Evolutionary conservation across 2,329 filamentous ascomycete genomes (phyloP), one percentile per base, ranked within the genome.

Genomic region (Leptoxyphium fumago): DNA sequence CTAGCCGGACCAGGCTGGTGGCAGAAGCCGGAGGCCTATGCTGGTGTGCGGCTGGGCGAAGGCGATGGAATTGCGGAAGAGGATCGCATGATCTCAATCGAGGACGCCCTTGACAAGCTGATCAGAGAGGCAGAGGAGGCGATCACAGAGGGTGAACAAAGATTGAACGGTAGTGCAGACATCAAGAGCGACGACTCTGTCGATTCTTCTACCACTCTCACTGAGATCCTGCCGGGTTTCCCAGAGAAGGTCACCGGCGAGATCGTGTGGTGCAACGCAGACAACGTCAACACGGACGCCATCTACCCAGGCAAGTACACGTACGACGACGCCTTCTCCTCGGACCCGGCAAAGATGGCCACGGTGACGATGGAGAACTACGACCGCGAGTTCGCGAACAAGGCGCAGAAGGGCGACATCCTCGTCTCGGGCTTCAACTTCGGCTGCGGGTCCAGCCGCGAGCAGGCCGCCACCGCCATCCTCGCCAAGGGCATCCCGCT

Each of bases 351-450:
- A 48, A 77, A 77, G 45, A 95, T 96, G 89, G 85, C 86, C 0
- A 70, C 83, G 51, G 87, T 88, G 0, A 88, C 83, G 63, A 95
- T 96, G 87, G 75, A 82, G 60, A 96, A 96, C 71, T 96, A 94
- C 65, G 89, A 96, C 59, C 65, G 73, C 0, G 60, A 69, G 0
- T 95, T 95, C 60, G 62, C 71, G 9, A 61, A 65, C 1, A 69
- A 80, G 30, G 80, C 82, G 39, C 73, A 74, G 50, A 59, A 75
- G 0, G 78, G 77, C 41, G 88, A 96, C 55, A 84, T 95, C 44
- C 74, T 95, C 1, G 87, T 95, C 0, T 67, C 80, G 0, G 87
- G 87, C 29, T 91, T 80, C 69, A 94, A 93, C 68, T 94, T 95
- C 58, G 89, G 89, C 40, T 86, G 80, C 52, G 87, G 87, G 14